These are phyloP conservation scores for Artemisia tridentata DNA, from an alignment of 129 eudicot species.

Conservation along the genomic window DNA sequence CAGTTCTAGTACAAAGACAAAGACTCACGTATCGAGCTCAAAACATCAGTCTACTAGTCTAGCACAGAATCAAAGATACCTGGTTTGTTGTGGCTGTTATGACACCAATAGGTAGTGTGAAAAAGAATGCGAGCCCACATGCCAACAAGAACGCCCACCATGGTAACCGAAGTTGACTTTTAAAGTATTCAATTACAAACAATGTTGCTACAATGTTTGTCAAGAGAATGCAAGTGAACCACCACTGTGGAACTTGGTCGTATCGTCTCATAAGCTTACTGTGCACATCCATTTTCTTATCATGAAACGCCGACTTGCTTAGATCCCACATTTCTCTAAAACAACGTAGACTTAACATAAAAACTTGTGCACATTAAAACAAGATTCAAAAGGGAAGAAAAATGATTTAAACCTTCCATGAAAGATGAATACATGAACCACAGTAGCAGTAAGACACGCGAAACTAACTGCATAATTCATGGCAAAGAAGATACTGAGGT, in stretches of 20 bases:
- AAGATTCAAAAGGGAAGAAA: not conserved
- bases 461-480: slow-evolving; percentile 53
- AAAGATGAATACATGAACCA: slow-evolving; percentile 42
- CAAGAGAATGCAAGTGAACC: slow-evolving; percentile 37
- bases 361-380: not conserved
- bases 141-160: slow-evolving; percentile 58
- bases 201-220: slow-evolving; percentile 27
- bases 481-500: slow-evolving; percentile 52
- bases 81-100: slow-evolving; percentile 57
- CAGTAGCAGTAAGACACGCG: slow-evolving; percentile 46
- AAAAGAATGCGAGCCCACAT: slow-evolving; percentile 31
- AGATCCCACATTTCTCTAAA: slow-evolving; percentile 35
- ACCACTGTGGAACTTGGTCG: slow-evolving; percentile 42
- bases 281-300: slow-evolving; percentile 40
- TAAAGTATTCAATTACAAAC: slow-evolving; percentile 19
- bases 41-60: not conserved
- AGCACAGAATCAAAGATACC: slow-evolving; percentile 17
- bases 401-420: slow-evolving; percentile 38
- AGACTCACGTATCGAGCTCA: not conserved
- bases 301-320: slow-evolving; percentile 25
- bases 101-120: slow-evolving; percentile 54
- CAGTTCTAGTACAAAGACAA: too few species aligned
- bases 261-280: slow-evolving; percentile 44
- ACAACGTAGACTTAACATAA: not conserved
- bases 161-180: slow-evolving; percentile 36